A percentile compares a stretch with the other conserved stretches of the same genome.
These are phyloP conservation scores for Rhinocladiella similis DNA, from an alignment of 2,329 filamentous ascomycete species.

Conservation along the genomic window DNA sequence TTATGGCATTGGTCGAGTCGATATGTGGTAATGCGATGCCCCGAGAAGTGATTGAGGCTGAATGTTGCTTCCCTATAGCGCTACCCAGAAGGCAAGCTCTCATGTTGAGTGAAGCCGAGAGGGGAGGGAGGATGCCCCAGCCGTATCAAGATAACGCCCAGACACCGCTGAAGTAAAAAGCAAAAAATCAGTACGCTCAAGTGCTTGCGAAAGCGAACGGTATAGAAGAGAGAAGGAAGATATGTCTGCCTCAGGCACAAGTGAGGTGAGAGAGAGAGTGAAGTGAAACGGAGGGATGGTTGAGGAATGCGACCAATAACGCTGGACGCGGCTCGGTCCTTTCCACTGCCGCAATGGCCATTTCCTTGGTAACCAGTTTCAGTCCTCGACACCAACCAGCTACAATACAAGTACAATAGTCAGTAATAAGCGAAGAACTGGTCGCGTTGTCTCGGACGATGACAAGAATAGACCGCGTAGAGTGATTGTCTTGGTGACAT, in stretches of 20 bases:
- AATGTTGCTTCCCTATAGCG: too few relatives aligned
- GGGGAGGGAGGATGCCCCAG: too few relatives aligned
- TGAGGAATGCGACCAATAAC: too few relatives aligned
- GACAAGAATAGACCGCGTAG: too few relatives aligned
- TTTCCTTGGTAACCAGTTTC: neutral
- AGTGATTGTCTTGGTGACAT: too few relatives aligned
- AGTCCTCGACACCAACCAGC: neutral
- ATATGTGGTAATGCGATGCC: neutral
- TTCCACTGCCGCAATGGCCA: neutral
- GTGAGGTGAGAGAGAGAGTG: neutral
- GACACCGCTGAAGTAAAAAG: neutral
- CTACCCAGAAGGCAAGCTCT: too few relatives aligned
- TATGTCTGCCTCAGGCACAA: neutral
- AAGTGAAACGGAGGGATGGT: neutral
- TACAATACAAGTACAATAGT: too few relatives aligned
- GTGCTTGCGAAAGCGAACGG: neutral
- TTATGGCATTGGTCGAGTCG: neutral
- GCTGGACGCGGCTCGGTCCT: conserved; percentile 1
- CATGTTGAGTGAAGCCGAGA: too few relatives aligned
- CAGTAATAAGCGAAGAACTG: too few relatives aligned
- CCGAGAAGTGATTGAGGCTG: neutral
- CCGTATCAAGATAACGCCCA: neutral
- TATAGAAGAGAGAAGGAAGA: neutral
- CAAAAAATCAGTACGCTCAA: too few relatives aligned
- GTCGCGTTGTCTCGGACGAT: too few relatives aligned